Conservation (phyloP, 108 stramenopile species). For the Cyclostephanos tholiformis region DNA sequence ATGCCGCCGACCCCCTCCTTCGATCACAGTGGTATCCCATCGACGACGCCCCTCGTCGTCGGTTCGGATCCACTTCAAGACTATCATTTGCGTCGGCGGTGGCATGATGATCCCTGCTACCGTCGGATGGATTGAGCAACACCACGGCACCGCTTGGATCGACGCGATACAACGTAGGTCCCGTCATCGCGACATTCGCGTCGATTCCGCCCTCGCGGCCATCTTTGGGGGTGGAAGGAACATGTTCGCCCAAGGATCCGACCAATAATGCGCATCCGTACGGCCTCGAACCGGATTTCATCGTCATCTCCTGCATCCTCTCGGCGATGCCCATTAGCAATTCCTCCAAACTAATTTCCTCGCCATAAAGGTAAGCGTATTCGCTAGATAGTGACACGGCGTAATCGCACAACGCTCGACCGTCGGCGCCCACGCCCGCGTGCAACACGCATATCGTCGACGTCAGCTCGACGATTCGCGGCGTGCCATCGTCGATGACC, state of each 20-base stretch:
- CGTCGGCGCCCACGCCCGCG: constrained; percentile 80
- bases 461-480: constrained; percentile 62
- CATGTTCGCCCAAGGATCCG: constrained; percentile 40
- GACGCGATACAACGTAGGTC: constrained; percentile 63
- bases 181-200: background rate
- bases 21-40: too few relatives aligned
- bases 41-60: too few relatives aligned
- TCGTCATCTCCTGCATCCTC: constrained; percentile 80
- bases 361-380: constrained; percentile 74
- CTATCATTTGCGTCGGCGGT: too few relatives aligned
- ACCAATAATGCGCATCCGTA: constrained; percentile 78
- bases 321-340: constrained; percentile 69
- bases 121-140: constrained; percentile 16
- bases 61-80: too few relatives aligned
- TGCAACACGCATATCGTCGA: constrained; percentile 60
- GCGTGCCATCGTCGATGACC: constrained; percentile 76
- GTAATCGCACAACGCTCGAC: constrained; percentile 64
- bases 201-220: too few relatives aligned
- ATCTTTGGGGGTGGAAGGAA: too few relatives aligned
- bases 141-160: constrained; percentile 74
- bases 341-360: constrained; percentile 58
- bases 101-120: background rate
- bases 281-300: constrained; percentile 73
- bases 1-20: constrained; percentile 6
- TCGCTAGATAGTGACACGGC: constrained; percentile 72